Percentiles rank a stretch among this genome's conserved stretches.
These are phyloP conservation scores for Gossypium stocksii DNA, from an alignment of 345 rosid genomes.

Conservation along the genomic window DNA sequence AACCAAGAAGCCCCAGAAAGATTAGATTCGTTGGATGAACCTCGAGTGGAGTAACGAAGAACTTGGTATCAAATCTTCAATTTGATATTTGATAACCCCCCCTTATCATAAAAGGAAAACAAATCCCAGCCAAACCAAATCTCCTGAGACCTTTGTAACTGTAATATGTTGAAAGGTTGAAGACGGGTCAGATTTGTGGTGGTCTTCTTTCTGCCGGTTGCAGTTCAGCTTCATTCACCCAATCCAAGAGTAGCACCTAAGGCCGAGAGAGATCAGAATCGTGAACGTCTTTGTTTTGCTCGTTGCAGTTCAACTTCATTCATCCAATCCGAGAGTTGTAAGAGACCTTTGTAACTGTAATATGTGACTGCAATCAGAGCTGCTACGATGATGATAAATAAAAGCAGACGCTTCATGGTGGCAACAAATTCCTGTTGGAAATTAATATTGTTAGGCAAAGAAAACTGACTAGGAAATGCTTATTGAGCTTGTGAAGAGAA, in stretches of 20 bases:
- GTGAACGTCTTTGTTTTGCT: slow-evolving; percentile 36
- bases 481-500: not conserved
- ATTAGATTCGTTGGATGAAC: not conserved
- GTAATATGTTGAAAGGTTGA: slow-evolving; percentile 28
- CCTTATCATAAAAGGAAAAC: no score
- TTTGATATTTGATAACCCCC: no score
- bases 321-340: slow-evolving; percentile 85
- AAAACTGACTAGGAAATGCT: not conserved
- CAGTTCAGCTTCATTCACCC: slow-evolving; percentile 80
- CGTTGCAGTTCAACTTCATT: slow-evolving; percentile 66
- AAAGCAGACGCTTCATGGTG: slow-evolving; percentile 40
- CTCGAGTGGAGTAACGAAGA: no score
- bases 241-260: slow-evolving; percentile 51
- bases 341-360: slow-evolving; percentile 76
- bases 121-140: slow-evolving; percentile 17
- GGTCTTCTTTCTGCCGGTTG: slow-evolving; percentile 47
- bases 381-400: slow-evolving; percentile 28
- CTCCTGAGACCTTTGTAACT: slow-evolving; percentile 75
- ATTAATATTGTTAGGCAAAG: not conserved
- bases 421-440: slow-evolving; percentile 50
- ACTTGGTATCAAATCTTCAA: no score
- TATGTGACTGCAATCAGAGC: slow-evolving; percentile 36
- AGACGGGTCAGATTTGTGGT: slow-evolving; percentile 25
- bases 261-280: slow-evolving; percentile 19
- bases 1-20: not conserved